A percentile compares a stretch with the other conserved stretches of the same genome.
Conservation (phyloP, 257 asterid genomes). For the Lycium barbarum region DNA sequence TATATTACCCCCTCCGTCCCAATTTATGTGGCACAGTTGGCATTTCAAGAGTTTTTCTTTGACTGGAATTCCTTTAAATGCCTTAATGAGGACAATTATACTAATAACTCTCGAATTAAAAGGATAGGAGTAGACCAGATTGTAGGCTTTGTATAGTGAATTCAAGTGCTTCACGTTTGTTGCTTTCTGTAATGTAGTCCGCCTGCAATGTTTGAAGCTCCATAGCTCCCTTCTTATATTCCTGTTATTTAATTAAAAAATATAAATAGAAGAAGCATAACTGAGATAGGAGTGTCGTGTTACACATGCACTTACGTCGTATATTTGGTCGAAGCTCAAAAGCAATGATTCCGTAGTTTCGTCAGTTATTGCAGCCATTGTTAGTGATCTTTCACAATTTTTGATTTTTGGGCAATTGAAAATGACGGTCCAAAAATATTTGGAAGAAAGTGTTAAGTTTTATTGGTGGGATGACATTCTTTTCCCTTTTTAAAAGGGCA, state of each 20-base stretch:
- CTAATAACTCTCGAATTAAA: neutral
- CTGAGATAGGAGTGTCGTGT: neutral
- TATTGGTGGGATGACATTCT: too few species aligned
- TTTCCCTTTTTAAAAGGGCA: too few species aligned
- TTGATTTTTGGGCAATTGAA: neutral
- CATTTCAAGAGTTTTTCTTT: too few species aligned
- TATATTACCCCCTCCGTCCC: too few species aligned
- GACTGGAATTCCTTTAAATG: too few species aligned
- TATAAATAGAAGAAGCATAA: neutral
- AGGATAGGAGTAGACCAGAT: conserved; percentile 37
- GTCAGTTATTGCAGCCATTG: conserved; percentile 41
- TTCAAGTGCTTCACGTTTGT: conserved; percentile 48
- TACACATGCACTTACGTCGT: conserved; percentile 28
- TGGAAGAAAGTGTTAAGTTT: too few species aligned
- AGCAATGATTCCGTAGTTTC: conserved; percentile 43
- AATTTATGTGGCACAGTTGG: too few species aligned
- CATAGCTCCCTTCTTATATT: conserved; percentile 31
- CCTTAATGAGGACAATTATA: neutral
- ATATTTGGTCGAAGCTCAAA: conserved; percentile 45
- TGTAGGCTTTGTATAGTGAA: conserved; percentile 33
- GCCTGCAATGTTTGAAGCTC: conserved; percentile 41
- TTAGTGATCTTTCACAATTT: neutral
- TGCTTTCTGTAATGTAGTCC: conserved; percentile 35
- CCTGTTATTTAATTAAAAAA: conserved; percentile 30
- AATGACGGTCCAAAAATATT: neutral